Conservation (phyloP, 352 stramenopile species). For the Phytophthora cryptogea region DNA sequence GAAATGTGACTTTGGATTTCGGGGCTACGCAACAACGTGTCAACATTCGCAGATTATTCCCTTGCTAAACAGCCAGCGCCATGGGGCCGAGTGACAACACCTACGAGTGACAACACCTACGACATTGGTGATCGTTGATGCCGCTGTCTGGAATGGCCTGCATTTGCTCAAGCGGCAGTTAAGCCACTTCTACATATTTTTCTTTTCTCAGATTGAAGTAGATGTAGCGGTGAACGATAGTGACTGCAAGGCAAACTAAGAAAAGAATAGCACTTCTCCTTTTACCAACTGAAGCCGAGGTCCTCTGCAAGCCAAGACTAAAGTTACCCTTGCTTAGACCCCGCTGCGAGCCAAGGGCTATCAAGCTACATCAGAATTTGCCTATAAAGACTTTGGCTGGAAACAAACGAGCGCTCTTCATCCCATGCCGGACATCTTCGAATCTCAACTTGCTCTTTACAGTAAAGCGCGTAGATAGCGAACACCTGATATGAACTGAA, state of each 20-base stretch:
- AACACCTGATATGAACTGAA: too few species aligned
- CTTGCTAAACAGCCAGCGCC: neutral
- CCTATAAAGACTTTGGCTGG: too few species aligned
- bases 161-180: neutral
- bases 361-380: too few species aligned
- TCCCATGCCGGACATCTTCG: too few species aligned
- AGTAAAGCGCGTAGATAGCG: too few species aligned
- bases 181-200: neutral
- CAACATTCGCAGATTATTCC: constrained; percentile 4
- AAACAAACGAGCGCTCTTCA: too few species aligned
- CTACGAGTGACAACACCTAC: too few species aligned
- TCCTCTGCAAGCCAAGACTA: constrained; percentile 4
- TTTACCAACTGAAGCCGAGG: neutral
- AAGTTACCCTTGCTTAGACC: neutral
- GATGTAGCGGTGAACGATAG: neutral
- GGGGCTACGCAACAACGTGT: constrained; percentile 1
- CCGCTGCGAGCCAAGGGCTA: neutral
- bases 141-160: too few species aligned
- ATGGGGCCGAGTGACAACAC: constrained; percentile 2
- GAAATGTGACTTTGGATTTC: constrained; percentile 2
- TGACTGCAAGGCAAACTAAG: neutral
- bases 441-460: too few species aligned
- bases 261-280: neutral
- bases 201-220: neutral
- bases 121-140: too few species aligned